Percentiles rank a stretch among this genome's conserved stretches.
phyloP scores from a whole-genome alignment of 139 green algal species.

The Asterochloris erici region DNA sequence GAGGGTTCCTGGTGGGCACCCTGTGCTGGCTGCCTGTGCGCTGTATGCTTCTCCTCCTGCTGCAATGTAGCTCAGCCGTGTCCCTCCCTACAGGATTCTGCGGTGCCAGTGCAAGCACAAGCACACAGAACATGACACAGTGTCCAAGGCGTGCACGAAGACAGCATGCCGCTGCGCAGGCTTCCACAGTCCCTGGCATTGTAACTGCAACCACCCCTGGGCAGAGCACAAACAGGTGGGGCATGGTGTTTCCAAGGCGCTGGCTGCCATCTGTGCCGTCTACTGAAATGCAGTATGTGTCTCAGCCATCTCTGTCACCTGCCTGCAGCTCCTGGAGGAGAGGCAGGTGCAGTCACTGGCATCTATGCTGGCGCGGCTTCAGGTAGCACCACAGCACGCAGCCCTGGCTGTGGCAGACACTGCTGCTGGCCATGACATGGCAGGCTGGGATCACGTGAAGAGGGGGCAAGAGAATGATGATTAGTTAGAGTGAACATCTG shows the following conservation, averaged over 20 bases:
- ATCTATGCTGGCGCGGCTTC: neutral
- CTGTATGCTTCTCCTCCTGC: too few relatives aligned
- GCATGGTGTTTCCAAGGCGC: neutral
- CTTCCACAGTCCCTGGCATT: conserved; percentile 72
- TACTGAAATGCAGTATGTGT: neutral
- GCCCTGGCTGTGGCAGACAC: too few relatives aligned
- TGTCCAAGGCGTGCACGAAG: conserved; percentile 55
- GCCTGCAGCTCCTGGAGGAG: neutral
- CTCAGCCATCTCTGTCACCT: neutral
- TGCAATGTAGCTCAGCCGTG: too few relatives aligned
- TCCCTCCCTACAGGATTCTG: conserved; percentile 29
- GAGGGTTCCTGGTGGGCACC: conserved; percentile 50
- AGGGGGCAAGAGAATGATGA: neutral
- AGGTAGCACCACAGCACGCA: too few relatives aligned
- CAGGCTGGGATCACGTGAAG: neutral
- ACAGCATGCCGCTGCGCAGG: conserved; percentile 41
- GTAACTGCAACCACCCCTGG: conserved; percentile 79
- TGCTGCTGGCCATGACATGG: too few relatives aligned
- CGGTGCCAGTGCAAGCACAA: conserved; percentile 75
- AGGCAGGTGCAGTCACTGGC: neutral
- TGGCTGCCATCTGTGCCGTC: neutral
- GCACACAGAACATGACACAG: conserved; percentile 65
- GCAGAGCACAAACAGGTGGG: conserved; percentile 43
- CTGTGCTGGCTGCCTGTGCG: too few relatives aligned
- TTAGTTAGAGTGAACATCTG: neutral